A percentile compares a stretch with the other conserved stretches of the same genome.
phyloP scores from a whole-genome alignment of 805 yeast genomes.

The Schwanniomyces sp. region DNA sequence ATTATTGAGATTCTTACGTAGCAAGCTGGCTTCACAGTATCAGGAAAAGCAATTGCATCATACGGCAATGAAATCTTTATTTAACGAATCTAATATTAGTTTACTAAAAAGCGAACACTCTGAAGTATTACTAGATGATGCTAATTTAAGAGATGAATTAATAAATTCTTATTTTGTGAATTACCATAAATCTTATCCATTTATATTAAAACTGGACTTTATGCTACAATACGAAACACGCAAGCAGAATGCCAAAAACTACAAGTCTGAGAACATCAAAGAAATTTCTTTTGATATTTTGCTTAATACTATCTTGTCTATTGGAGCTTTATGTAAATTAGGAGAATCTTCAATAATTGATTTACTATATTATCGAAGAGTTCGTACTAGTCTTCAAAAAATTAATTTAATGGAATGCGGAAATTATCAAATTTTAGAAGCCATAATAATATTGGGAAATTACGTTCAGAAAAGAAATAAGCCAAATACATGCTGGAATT shows the following conservation, averaged over 20 bases:
- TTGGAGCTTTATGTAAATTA: constrained; percentile 69
- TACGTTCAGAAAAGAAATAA: constrained; percentile 17
- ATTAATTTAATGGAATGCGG: constrained; percentile 59
- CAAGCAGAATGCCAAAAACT: constrained; percentile 37
- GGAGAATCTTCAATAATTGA: constrained; percentile 47
- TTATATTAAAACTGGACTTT: constrained; percentile 55
- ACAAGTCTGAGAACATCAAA: not conserved
- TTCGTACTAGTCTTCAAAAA: constrained; percentile 36
- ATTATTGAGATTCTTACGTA: constrained; percentile 2
- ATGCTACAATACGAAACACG: constrained; percentile 44
- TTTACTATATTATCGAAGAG: constrained; percentile 58
- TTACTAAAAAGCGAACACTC: constrained; percentile 1
- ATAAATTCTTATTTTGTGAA: constrained; percentile 54
- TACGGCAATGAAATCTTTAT: not conserved
- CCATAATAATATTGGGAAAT: constrained; percentile 17
- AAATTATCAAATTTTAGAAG: constrained; percentile 52
- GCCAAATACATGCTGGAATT: constrained; percentile 48
- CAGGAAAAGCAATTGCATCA: not conserved
- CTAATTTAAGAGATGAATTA: constrained; percentile 21
- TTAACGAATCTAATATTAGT: not conserved
- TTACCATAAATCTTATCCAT: constrained; percentile 64
- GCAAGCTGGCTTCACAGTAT: not conserved
- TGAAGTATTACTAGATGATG: constrained; percentile 1
- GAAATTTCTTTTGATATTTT: constrained; percentile 46
- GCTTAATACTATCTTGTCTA: constrained; percentile 56